phyloP scores from a whole-genome alignment of 805 yeast species.

The Saccharomyces mikatae region DNA sequence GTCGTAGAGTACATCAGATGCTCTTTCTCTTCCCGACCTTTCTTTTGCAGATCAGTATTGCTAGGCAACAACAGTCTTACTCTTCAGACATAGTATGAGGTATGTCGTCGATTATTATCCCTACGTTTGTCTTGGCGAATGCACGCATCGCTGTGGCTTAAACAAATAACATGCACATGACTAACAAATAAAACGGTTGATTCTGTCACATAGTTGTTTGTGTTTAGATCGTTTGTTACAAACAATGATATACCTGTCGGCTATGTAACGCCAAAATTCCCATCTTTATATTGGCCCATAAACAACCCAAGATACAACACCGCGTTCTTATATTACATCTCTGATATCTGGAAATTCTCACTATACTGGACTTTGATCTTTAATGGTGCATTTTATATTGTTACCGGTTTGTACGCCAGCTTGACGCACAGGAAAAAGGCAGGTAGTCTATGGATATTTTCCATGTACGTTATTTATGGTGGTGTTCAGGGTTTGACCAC shows the following conservation, averaged over 20 bases:
- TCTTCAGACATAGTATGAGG: neutral
- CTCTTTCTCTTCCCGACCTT: neutral
- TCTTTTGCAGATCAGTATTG: neutral
- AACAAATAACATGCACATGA: neutral
- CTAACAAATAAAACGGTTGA: neutral
- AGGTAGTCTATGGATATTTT: constrained; percentile 37
- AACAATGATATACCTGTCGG: constrained; percentile 66
- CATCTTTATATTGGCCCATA: constrained; percentile 71
- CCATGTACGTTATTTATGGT: constrained; percentile 45
- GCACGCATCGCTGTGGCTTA: neutral
- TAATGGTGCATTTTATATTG: constrained; percentile 51
- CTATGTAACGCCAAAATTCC: constrained; percentile 70
- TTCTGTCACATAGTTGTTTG: neutral
- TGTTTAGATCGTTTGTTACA: constrained; percentile 32
- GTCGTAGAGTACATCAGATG: neutral
- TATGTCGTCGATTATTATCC: neutral
- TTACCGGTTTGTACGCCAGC: constrained; percentile 58
- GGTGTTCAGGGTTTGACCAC: constrained; percentile 56
- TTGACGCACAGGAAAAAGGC: constrained; percentile 38
- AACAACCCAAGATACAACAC: constrained; percentile 30
- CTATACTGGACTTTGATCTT: constrained; percentile 72
- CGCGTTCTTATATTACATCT: constrained; percentile 57
- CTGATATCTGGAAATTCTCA: constrained; percentile 78
- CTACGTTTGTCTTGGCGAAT: neutral
- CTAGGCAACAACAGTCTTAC: neutral